These are phyloP conservation scores for Lachnellula occidentalis DNA, from an alignment of 2,329 filamentous ascomycete genomes.

Conservation along the genomic window DNA sequence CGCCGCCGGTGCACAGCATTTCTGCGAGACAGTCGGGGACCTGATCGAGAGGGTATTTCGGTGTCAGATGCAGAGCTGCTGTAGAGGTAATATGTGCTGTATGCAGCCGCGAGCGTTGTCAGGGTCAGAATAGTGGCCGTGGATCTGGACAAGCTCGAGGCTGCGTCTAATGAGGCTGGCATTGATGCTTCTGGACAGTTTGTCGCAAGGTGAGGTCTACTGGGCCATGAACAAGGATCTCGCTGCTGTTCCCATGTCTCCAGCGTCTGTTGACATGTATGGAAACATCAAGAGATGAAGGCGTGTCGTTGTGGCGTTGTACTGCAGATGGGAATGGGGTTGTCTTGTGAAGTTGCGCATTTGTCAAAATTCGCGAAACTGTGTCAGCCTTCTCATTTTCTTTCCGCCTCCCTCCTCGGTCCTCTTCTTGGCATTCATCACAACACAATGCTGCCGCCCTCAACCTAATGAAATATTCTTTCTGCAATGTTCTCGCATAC, in stretches of 20 bases:
- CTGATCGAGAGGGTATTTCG: slow-evolving; percentile 22
- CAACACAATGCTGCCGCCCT: too few relatives aligned
- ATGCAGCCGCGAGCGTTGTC: slow-evolving; percentile 51
- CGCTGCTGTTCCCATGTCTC: not conserved
- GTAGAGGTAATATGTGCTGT: slow-evolving; percentile 55
- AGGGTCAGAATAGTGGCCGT: slow-evolving; percentile 51
- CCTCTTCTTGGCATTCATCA: too few relatives aligned
- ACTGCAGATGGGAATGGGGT: too few relatives aligned
- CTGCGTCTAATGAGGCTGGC: slow-evolving; percentile 40
- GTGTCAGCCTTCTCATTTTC: not conserved
- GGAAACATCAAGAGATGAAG: not conserved
- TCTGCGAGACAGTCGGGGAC: slow-evolving; percentile 48
- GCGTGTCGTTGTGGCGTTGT: not conserved
- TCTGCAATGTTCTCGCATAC: too few relatives aligned
- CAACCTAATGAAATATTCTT: too few relatives aligned
- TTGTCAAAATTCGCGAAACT: not conserved
- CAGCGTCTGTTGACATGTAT: not conserved
- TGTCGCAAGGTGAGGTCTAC: not conserved
- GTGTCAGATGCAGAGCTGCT: slow-evolving; percentile 31
- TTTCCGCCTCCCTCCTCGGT: too few relatives aligned
- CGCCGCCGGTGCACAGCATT: slow-evolving; percentile 58
- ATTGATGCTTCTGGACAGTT: slow-evolving; percentile 11
- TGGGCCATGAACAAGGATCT: not conserved
- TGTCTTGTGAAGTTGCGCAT: not conserved
- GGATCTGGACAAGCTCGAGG: slow-evolving; percentile 49